Evolutionary conservation across 371 early-diverging fungal species (phyloP), one percentile per base, ranked within the genome.

Genomic region (Mucor circinelloides): DNA sequence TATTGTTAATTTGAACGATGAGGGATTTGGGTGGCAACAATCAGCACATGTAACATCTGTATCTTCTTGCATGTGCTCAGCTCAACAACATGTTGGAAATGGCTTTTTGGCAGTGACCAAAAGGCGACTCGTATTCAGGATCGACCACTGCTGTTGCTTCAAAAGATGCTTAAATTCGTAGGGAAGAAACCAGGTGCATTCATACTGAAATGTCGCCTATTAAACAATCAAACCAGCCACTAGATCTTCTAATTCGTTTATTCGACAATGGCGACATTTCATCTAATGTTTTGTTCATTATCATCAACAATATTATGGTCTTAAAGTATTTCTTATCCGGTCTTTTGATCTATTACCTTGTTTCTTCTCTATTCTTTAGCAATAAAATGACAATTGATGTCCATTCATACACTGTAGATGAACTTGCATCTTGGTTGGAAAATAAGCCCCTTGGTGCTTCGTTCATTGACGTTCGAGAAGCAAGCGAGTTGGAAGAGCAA

Each of bases 401-500:
- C 23, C n/a, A 50, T 23, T 50, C 50, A 12, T 50, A 19, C 30
- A 54, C 60, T 17, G 64, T 69, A 15, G 25, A 64, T 1, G 60
- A 69, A n/a, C 56, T 69, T 28, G 19, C 44, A 32, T 13, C 13
- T 13, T 64, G 64, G 60, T 28, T 69, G 21, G 15, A 60, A 1
- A 30, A 52, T 10, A 69, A 8, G 25, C 64, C 64, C 8, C 23
- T 38, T 10, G 15, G 19, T 3, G 42, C 54, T 15, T 40, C 54
- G 3, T 40, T 79, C 25, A 64, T 80, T 48, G 80, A 80, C 66
- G 70, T 75, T 12, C 76, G 80, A 30, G 73, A 80, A 31, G 66
- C 38, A 8, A 31, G 54, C 25, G 80, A 80, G 60, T 60, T 77
- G 2, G 67, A 68, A 34, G 50, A 55, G 6, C 68, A 69, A 56